Evolutionary conservation across 352 stramenopile genomes (phyloP), one percentile per base, ranked within the genome.

Genomic region (Elongisporangium anandrum): DNA sequence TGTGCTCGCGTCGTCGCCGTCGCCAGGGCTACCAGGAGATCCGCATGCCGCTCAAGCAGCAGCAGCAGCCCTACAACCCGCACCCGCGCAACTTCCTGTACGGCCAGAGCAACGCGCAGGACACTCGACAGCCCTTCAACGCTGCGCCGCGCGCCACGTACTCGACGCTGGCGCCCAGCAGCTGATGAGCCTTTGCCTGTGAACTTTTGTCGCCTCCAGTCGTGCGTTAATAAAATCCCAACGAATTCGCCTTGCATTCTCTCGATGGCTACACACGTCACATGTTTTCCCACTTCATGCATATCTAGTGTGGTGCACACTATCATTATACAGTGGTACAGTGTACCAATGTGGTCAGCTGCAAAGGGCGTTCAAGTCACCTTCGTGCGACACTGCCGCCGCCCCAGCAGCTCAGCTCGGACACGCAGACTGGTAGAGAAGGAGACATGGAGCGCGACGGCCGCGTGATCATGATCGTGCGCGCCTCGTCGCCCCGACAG

Each of bases 21-120:
- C 81, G 79, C 51, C 74, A 77, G 24, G 85, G 85, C 21, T 94
- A 92, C 66, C 81, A 94, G 64, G 80, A 94, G 68, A 94, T 94
- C 56, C 86, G 81, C 19, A 94, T 94, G 85, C 85, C 85, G 1
- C 64, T 94, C 63, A 85, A 84, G 52, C 74, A 82, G 59, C 67
- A 75, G 41, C 47, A 63, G 54, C 79, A 89, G 57, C 78, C 78
- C 51, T 91, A 88, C 72, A 94, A 91, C 59, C 78, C 85, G 56
- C 80, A 92, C 69, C 80, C 80, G 49, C 79, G 82, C 58, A 90
- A 92, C 73, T 90, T 88, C 66, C 81, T 75, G n/a, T 76, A 76
- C 50, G 63, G 72, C 34, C 70, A 78, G 47, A 38, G 58, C 45
- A 54, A 58, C 13, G 59, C 60, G 20, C n/a, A 45, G 48, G 50